Base-by-base conservation (phyloP, 257 asterid genomes). In the Fraxinus anomala region DNA sequence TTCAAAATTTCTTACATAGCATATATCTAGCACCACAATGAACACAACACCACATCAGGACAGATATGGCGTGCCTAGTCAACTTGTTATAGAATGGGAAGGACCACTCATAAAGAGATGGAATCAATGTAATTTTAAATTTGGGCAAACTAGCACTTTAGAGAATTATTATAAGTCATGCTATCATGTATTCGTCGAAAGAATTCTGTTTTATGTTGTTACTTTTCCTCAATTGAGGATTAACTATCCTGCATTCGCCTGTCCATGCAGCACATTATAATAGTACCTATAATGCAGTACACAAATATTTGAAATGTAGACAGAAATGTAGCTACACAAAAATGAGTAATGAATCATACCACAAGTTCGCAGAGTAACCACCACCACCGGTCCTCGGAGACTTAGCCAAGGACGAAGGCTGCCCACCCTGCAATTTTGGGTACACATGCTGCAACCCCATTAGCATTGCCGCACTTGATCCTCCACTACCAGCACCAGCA, bases 361-460 rank as follows among this genome's bases (percentile, higher is more conserved):
- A 76, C 73, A 73, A 33, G 30, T 72, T 75, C 5, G 86, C 81
- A 11, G 88, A 72, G 69, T 84, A 84, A 40, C 87, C 88, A 80
- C 83, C 51, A 56, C 86, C 87, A 63, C 83, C 76, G 81, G 77
- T 65, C 76, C 86, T 80, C 0, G 86, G 84, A 80, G 80, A 66
- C 78, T 76, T 84, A 44, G 80, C 82, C 75, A 84, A 74, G 28
- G 89, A 73, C 0, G 89, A 82, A 40, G 81, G 73, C 56, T 84
- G 90, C 80, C 86, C 96, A 72, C 77, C 73, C 79, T 78, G 88
- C 73, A 70, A 42, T 77, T 33, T 85, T 12, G 92, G 96, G 75
- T 90, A 90, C 75, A 83, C 79, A 81, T 88, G 87, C 63, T 86
- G 84, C 88, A 91, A 73, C 5, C 91, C 88, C 10, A 19, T 87